Evolutionary conservation across 2,329 filamentous ascomycete genomes (phyloP).

Genomic region (Sporothrix mexicana): DNA sequence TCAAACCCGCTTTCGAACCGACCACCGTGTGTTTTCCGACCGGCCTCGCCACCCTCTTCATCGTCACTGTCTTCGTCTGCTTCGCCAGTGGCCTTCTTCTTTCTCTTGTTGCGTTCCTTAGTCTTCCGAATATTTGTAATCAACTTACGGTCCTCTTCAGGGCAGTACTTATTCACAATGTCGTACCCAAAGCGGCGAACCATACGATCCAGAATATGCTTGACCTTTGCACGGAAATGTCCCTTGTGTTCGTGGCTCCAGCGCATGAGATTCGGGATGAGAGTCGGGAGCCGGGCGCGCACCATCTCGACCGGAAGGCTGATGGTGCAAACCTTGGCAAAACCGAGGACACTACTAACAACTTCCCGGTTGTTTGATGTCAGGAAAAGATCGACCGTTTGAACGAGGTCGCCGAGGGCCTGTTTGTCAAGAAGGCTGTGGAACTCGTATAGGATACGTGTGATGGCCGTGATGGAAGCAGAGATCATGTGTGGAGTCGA

Average conservation of each 20-base stretch:
- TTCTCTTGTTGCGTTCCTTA: constrained; percentile 86
- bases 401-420: constrained; percentile 81
- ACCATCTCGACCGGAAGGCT: constrained; percentile 80
- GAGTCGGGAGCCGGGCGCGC: constrained; percentile 72
- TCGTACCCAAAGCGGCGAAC: constrained; percentile 89
- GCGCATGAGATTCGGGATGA: constrained; percentile 89
- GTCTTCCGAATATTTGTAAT: constrained; percentile 95
- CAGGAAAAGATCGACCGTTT: constrained; percentile 94
- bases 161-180: constrained; percentile 77
- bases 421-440: constrained; percentile 69
- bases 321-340: constrained; percentile 95
- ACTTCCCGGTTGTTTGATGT: constrained; percentile 97
- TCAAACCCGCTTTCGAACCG: constrained; percentile 93
- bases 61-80: constrained; percentile 51
- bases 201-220: constrained; percentile 95
- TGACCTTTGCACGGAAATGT: constrained; percentile 95
- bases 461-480: constrained; percentile 92
- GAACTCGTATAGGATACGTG: constrained; percentile 93
- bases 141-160: constrained; percentile 85
- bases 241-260: constrained; percentile 99
- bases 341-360: constrained; percentile 90
- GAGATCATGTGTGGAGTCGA: constrained; percentile 97
- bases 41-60: constrained; percentile 62
- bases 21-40: constrained; percentile 58
- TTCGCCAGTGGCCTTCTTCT: constrained; percentile 72